Conservation (phyloP, 768 basidiomycete genomes). For the Collybia nuda region DNA sequence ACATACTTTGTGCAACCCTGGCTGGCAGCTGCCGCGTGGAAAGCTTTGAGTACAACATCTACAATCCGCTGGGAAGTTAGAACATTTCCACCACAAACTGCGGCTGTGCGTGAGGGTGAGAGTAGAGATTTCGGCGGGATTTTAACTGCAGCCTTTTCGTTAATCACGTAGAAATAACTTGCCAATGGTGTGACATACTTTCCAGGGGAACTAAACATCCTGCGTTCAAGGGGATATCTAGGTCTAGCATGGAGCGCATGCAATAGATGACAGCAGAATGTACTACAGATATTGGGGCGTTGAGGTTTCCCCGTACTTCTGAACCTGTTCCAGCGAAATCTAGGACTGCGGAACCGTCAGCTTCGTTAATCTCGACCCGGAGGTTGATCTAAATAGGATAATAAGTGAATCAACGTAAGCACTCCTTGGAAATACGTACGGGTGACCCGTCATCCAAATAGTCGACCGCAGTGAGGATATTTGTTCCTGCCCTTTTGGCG, state of each 20-base stretch:
- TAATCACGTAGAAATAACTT: neutral
- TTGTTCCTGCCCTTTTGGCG: constrained; percentile 64
- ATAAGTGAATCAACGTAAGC: neutral
- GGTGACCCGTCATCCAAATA: constrained; percentile 89
- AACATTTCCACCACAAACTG: constrained; percentile 93
- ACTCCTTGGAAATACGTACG: constrained; percentile 34
- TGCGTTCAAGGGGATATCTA: constrained; percentile 90
- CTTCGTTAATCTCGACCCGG: constrained; percentile 72
- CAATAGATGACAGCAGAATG: constrained; percentile 90
- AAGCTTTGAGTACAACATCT: constrained; percentile 91
- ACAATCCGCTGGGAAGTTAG: constrained; percentile 91
- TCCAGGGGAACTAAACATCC: constrained; percentile 88
- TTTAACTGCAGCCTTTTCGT: constrained; percentile 45
- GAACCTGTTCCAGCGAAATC: constrained; percentile 86
- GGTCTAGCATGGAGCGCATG: constrained; percentile 82
- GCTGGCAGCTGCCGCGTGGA: constrained; percentile 87
- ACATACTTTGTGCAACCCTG: constrained; percentile 92
- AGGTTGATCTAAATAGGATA: constrained; percentile 58
- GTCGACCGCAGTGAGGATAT: constrained; percentile 69
- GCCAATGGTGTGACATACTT: constrained; percentile 39
- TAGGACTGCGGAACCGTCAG: constrained; percentile 73
- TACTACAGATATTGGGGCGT: constrained; percentile 82
- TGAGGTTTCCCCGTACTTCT: constrained; percentile 84
- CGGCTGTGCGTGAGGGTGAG: constrained; percentile 81
- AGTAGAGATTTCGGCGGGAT: constrained; percentile 81